Evolutionary conservation across 2,329 filamentous ascomycete genomes (phyloP).

Genomic region (Exophiala bonariae): DNA sequence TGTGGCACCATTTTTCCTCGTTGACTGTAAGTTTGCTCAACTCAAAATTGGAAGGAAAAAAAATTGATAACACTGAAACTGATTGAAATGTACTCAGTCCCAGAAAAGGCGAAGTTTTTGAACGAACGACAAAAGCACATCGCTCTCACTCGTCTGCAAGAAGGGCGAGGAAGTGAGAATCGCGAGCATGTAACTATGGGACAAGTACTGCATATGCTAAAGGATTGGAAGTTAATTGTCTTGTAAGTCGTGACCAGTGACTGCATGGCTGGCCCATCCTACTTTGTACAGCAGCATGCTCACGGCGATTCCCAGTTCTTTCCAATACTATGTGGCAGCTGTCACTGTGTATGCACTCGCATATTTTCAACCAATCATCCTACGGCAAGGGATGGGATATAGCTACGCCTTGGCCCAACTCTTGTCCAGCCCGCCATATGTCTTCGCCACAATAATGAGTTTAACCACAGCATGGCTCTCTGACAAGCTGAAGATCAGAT

Average conservation of each 20-base stretch:
- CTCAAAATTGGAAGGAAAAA: too few relatives aligned
- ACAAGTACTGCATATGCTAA: conserved; percentile 5
- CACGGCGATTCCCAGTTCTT: neutral
- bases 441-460: conserved; percentile 64
- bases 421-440: conserved; percentile 69
- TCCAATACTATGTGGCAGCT: conserved; percentile 5
- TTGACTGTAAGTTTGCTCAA: conserved; percentile 32
- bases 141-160: conserved; percentile 3
- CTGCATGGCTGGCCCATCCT: neutral
- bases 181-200: conserved; percentile 23
- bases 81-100: conserved; percentile 20
- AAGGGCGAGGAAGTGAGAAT: conserved; percentile 1
- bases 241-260: conserved; percentile 3
- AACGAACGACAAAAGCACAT: conserved; percentile 21
- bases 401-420: conserved; percentile 64
- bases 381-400: conserved; percentile 63
- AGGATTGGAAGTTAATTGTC: conserved; percentile 12
- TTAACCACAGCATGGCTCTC: conserved; percentile 60
- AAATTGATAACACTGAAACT: neutral
- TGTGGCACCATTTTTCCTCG: conserved; percentile 33
- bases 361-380: conserved; percentile 76
- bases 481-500: conserved; percentile 66
- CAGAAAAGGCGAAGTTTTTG: conserved; percentile 34
- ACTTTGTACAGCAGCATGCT: neutral
- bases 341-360: conserved; percentile 49